Evolutionary conservation across 139 green algal species (phyloP), one percentile per base, ranked within the genome.

Genomic region (Closterium sp.): DNA sequence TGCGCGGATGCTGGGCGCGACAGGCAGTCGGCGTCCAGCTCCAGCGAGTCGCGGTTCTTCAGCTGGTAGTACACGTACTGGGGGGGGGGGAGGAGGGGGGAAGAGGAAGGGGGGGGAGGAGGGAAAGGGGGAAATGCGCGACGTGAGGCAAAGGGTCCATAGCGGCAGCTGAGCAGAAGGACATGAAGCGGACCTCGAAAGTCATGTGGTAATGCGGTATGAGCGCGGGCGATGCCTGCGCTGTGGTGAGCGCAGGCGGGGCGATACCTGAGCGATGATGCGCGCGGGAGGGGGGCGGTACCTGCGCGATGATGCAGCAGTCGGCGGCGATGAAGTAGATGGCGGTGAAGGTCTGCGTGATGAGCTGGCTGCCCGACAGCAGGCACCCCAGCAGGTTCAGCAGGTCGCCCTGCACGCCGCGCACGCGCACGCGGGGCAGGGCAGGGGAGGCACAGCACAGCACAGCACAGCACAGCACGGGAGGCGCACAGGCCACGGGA

Each of bases 351-450:
- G 94, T 95, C 32, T 96, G 87, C 0, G 97, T 98, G 12, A 95
- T 93, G 90, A 97, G 95, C 95, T 98, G 97, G 91, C 97, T 92
- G 23, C 96, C 97, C 34, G 96, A 96, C 64, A 98, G 90, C 21
- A 99, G 86, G 35, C 95, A 97, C 1, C 97, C 97, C 36, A 98
- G 84, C 32, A 99, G 94, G 92, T 98, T 97, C 84, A 90, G 94
- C 16, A 95, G 95, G 94, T 97, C 95, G 5, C 96, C 95, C 92
- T 97, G 87, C 34, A 98, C 95, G 96, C 97, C 38, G 5, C 38
- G 4, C 38, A 9, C 38, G 5, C 38, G 4, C 38, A 66, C 38
- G 5, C 38, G 4, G n/a, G n/a, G n/a, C n/a, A n/a, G n/a, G n/a
- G n/a, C n/a, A n/a, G n/a, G n/a, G n/a, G n/a, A n/a, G n/a, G n/a